Base-by-base conservation (phyloP, 495 filamentous ascomycete genomes). In the Rhizodiscina lignyota region DNA sequence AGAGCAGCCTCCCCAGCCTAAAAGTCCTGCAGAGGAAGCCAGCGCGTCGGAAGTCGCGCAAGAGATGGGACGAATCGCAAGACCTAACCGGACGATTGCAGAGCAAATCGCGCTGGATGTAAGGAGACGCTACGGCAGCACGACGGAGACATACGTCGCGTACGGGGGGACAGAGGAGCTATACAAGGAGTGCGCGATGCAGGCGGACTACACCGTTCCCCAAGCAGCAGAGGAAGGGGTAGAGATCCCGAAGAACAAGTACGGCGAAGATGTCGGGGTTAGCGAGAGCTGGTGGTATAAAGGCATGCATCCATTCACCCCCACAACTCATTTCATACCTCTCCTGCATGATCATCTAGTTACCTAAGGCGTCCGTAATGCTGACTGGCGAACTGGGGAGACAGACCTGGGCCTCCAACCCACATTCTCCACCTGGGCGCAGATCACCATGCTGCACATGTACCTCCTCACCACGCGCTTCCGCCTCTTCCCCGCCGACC, bases 371-470 rank as follows among this genome's bases (percentile, higher is more conserved):
- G 8, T 37, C 6, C 24, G 10, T 21, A 12, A 32, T 18, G 6
- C 33, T 27, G 2, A 11, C 21, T 21, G 23, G 29, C 27, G 2
- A 19, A 1, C 29, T n/a, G n/a, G n/a, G n/a, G n/a, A n/a, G n/a
- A 5, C 41, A 59, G 60, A 46, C 48, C 45, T 85, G 35, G 70
- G 66, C 11, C 70, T 94, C 20, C 55, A 60, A 17, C 79, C 83
- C 1, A 97, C 83, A 0, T 97, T 97, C 60, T 80, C 70, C 39
- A 86, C 81, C 32, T 97, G 89, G 91, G 77, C 91, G 4, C 89
- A 94, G 52, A 72, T 96, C 27, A 86, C 85, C 15, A 84, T 96
- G 62, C 68, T 96, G 11, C 85, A 97, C 61, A 79, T 96, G 74
- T 94, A 92, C 62, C 68, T 93, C 34, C 56, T 94, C 27, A 77